Evolutionary conservation across 2,329 filamentous ascomycete genomes (phyloP).

Genomic region (Colletotrichum caudatum): DNA sequence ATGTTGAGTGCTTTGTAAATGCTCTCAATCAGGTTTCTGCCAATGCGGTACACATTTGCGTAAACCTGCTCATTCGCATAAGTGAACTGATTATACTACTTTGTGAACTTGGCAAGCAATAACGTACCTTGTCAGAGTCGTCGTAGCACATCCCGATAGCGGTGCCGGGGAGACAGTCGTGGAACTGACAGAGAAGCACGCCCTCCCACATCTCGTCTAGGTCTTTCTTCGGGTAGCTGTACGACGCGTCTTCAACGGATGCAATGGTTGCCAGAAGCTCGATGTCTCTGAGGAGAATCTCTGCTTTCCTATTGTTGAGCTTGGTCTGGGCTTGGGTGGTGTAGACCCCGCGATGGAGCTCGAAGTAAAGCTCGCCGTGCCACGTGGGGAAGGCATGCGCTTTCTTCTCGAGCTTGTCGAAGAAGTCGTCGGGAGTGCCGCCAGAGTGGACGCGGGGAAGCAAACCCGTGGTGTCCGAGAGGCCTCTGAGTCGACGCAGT

Average conservation of each 20-base stretch:
- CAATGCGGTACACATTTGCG: background rate
- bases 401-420: conserved; percentile 70
- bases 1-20: conserved; percentile 12
- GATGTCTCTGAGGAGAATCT: conserved; percentile 73
- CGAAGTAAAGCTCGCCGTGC: conserved; percentile 79
- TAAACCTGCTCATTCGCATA: conserved; percentile 4
- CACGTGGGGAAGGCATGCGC: conserved; percentile 72
- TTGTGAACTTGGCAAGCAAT: no score
- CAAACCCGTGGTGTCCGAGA: conserved; percentile 69
- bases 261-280: conserved; percentile 74
- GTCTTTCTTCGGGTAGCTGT: conserved; percentile 75
- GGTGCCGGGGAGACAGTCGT: conserved; percentile 76
- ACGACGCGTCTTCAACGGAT: conserved; percentile 64
- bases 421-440: conserved; percentile 75
- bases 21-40: background rate
- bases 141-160: conserved; percentile 78
- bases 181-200: conserved; percentile 75
- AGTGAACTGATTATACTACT: background rate
- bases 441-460: conserved; percentile 74
- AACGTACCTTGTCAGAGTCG: conserved; percentile 68
- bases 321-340: conserved; percentile 79
- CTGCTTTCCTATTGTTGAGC: conserved; percentile 72
- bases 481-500: conserved; percentile 72
- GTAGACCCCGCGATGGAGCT: conserved; percentile 76
- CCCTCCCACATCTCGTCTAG: conserved; percentile 77